Evolutionary conservation across 2,329 filamentous ascomycete species (phyloP).

Genomic region (Colletotrichum australisinense): DNA sequence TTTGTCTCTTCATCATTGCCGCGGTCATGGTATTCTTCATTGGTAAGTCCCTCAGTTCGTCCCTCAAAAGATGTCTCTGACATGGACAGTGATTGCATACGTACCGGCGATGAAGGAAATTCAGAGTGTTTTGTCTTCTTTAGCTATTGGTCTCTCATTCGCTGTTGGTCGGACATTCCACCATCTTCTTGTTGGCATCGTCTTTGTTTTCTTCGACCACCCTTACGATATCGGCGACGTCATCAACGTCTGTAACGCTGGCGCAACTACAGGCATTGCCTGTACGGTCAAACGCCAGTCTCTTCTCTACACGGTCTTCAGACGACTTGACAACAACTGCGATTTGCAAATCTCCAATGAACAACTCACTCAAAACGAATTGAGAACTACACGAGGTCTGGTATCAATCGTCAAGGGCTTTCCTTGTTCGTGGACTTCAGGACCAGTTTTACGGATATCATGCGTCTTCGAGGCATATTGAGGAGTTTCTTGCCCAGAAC

Average conservation of each 20-base stretch:
- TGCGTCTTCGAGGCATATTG: constrained; percentile 68
- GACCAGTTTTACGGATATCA: constrained; percentile 76
- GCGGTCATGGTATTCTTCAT: constrained; percentile 43
- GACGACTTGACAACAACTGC: constrained; percentile 44
- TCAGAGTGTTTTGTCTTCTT: constrained; percentile 40
- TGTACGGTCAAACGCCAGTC: constrained; percentile 45
- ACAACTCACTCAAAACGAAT: constrained; percentile 77
- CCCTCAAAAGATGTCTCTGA: not conserved
- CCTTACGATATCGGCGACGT: constrained; percentile 80
- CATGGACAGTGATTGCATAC: constrained; percentile 5
- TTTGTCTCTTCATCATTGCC: constrained; percentile 39
- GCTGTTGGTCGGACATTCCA: constrained; percentile 79
- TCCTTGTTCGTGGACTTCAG: constrained; percentile 77
- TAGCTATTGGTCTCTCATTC: constrained; percentile 69
- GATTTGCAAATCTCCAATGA: constrained; percentile 62
- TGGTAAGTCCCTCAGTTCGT: not conserved
- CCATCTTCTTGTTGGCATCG: constrained; percentile 75
- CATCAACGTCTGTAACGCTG: constrained; percentile 67
- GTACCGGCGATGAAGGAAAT: constrained; percentile 44
- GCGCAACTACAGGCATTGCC: constrained; percentile 30
- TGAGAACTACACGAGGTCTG: constrained; percentile 75
- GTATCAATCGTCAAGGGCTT: constrained; percentile 71
- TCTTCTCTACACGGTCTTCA: constrained; percentile 48
- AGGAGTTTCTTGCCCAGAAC: constrained; percentile 71
- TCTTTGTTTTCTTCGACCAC: constrained; percentile 81